Base-by-base conservation (phyloP, 208 protist genomes). In the Crithidia brevicula region DNA sequence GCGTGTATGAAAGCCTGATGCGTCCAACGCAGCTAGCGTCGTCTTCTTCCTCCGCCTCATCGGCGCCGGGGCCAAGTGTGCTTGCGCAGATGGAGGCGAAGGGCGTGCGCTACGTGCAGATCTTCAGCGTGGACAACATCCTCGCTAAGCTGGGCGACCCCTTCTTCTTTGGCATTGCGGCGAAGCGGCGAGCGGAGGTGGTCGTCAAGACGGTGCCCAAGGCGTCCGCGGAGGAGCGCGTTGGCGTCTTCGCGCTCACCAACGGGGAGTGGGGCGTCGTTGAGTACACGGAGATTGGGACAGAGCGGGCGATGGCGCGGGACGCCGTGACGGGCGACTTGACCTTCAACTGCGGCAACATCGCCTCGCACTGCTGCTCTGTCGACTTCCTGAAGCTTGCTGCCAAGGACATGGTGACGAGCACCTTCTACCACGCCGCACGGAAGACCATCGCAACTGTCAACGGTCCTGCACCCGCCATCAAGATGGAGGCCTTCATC, bases 401-500 rank as follows among this genome's bases (percentile, higher is more conserved):
- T 3, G 82, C 89, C 4, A 64, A 83, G 23, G 38, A 85, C 28
- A 85, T 92, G 65, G 33, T 64, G 40, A 67, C 54, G 13, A 77
- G 69, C 22, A 83, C 87, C 15, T 60, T 72, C 10, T 98, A 98
- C 75, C 98, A 99, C 83, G 79, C 98, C 16, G 98, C 98, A 0
- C 75, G 83, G 8, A 99, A 99, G 85, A 95, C 89, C n/a, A 98
- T 99, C 53, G 72, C 79, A 4, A 95, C 75, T 9, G 43, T 82
- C 4, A 73, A 97, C 57, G 85, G 79, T 9, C 31, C 67, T 1
- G 53, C 31, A 7, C 61, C 82, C 27, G 96, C 88, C 4, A 81
- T 98, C 60, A 99, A 99, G 78, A 70, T 99, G n/a, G 98, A 99
- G 72, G 81, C 97, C 18, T 99, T 99, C 62, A 98, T 99, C 28